A percentile compares a stretch with the other conserved stretches of the same genome.
phyloP scores from a whole-genome alignment of 1,284 basidiomycete genomes.

The Mycena citricolor region DNA sequence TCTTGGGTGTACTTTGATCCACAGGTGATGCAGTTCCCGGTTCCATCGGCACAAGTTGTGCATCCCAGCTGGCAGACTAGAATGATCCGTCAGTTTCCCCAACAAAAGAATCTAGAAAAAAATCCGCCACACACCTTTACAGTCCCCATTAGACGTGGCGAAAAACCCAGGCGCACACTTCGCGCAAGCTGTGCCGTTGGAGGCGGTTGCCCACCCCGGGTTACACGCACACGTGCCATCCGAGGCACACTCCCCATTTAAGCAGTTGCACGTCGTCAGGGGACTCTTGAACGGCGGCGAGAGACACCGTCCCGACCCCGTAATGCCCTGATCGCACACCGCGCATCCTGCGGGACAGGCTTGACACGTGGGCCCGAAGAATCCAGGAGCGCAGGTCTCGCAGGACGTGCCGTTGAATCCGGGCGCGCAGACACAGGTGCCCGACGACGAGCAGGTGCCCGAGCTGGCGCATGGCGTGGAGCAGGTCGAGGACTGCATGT shows the following conservation, averaged over 20 bases:
- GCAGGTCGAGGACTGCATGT: conserved; percentile 69
- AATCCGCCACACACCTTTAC: conserved; percentile 51
- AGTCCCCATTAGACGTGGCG: conserved; percentile 65
- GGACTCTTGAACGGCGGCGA: conserved; percentile 46
- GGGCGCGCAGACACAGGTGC: conserved; percentile 66
- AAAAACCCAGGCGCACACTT: conserved; percentile 75
- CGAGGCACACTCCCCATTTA: conserved; percentile 69
- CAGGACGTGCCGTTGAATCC: conserved; percentile 78
- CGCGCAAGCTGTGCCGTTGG: conserved; percentile 72
- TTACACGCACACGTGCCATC: conserved; percentile 74
- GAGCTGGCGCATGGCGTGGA: conserved; percentile 69
- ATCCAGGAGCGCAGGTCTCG: conserved; percentile 69
- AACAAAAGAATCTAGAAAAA: conserved; percentile 2
- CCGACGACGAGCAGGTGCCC: conserved; percentile 66
- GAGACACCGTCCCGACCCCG: conserved; percentile 71
- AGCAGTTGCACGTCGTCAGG: conserved; percentile 70
- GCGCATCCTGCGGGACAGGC: conserved; percentile 66
- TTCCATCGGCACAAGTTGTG: conserved; percentile 59
- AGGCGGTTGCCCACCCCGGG: conserved; percentile 67
- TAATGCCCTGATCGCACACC: conserved; percentile 74
- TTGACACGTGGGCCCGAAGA: conserved; percentile 70
- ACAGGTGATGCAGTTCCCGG: conserved; percentile 73
- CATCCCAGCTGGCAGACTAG: conserved; percentile 73
- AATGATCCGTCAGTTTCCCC: conserved; percentile 19
- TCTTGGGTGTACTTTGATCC: conserved; percentile 63